Percentiles rank a stretch among this genome's conserved stretches.
phyloP scores from a whole-genome alignment of 768 basidiomycete genomes.

The Macrolepiota albuminosa region DNA sequence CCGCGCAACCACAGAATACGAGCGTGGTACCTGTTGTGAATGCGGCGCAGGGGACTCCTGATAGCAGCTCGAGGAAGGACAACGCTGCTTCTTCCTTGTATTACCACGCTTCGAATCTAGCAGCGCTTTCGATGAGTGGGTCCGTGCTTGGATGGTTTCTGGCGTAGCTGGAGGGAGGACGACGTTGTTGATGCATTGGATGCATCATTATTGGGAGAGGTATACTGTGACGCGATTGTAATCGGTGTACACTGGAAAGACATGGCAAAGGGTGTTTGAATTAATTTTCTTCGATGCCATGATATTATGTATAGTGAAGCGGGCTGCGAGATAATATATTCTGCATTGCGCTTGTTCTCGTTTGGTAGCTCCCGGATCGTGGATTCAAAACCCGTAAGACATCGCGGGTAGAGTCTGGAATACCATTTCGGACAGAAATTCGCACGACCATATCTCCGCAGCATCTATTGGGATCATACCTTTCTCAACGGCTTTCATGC shows the following conservation, averaged over 20 bases:
- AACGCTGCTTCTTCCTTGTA: background rate
- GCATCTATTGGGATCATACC: background rate
- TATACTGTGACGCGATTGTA: background rate
- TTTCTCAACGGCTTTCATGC: background rate
- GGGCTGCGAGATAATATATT: background rate
- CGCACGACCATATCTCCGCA: background rate
- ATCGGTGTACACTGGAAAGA: too few species aligned
- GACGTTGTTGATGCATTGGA: background rate
- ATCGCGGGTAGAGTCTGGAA: too few species aligned
- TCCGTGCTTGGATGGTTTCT: slow-evolving; percentile 5
- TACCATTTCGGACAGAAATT: background rate
- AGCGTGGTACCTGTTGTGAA: background rate
- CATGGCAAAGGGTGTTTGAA: background rate
- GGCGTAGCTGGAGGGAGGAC: background rate
- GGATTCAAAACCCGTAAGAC: background rate
- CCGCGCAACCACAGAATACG: background rate
- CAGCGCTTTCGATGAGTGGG: background rate
- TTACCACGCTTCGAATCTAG: background rate
- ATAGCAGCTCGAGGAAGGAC: background rate
- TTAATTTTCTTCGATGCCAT: background rate
- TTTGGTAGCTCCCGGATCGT: background rate
- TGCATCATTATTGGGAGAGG: background rate
- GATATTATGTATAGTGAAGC: background rate
- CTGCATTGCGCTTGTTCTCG: background rate
- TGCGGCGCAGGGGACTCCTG: background rate